A percentile compares a stretch with the other conserved stretches of the same genome.
Evolutionary conservation across 768 basidiomycete species (phyloP).

Genomic region (Strobilomyces echinocephalus): DNA sequence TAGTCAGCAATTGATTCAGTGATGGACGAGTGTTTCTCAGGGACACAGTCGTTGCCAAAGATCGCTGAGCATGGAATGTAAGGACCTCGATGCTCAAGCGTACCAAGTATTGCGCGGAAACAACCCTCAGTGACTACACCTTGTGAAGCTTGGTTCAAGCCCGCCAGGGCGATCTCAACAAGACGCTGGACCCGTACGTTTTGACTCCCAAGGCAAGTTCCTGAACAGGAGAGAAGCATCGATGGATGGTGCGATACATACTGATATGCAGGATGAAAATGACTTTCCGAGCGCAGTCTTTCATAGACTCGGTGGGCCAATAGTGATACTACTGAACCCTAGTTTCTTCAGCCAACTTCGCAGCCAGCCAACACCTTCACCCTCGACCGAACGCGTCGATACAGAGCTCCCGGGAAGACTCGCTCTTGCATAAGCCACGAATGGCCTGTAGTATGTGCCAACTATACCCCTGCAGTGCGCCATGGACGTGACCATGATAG

Average conservation of each 20-base stretch:
- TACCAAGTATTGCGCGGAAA: too few species aligned
- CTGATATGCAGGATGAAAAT: neutral
- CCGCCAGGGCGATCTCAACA: too few species aligned
- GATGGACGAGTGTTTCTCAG: too few species aligned
- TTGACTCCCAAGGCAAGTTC: too few species aligned
- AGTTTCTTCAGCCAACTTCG: constrained; percentile 27
- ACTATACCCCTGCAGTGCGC: constrained; percentile 24
- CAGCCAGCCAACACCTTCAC: constrained; percentile 29
- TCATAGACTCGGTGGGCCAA: constrained; percentile 24
- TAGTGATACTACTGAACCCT: constrained; percentile 26
- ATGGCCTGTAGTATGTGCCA: constrained; percentile 30
- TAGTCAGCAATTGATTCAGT: neutral
- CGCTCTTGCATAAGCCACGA: constrained; percentile 22
- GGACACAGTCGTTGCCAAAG: too few species aligned
- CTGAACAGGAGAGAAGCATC: too few species aligned
- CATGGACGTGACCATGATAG: neutral
- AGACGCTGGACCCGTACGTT: too few species aligned
- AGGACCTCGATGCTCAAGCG: too few species aligned
- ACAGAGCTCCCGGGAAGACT: constrained; percentile 12
- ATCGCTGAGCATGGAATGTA: too few species aligned
- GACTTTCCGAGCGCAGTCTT: neutral
- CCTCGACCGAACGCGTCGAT: constrained; percentile 20
- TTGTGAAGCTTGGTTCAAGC: too few species aligned
- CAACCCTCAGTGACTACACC: too few species aligned
- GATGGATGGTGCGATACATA: too few species aligned